Conservation (phyloP, 2,329 filamentous ascomycete species). For the Beauveria brongniartii region DNA sequence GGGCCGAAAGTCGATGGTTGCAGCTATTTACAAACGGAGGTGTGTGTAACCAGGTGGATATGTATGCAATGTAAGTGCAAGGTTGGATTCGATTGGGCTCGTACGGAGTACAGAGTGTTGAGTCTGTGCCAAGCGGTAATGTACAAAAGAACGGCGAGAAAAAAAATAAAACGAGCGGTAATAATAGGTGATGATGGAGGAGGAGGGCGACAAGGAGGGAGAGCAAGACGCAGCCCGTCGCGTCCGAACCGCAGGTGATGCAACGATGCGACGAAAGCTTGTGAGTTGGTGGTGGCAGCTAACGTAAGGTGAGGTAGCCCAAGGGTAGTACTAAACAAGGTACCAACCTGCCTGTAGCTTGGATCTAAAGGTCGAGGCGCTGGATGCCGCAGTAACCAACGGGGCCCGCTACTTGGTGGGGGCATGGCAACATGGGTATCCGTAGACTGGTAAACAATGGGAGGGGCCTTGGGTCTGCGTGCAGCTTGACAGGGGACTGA, state of each 20-base stretch:
- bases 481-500: neutral
- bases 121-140: neutral
- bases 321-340: neutral
- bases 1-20: neutral
- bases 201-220: neutral
- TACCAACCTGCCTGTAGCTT: neutral
- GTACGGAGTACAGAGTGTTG: neutral
- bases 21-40: slow-evolving; percentile 9
- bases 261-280: slow-evolving; percentile 6
- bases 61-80: slow-evolving; percentile 4
- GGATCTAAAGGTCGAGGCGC: slow-evolving; percentile 6
- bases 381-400: slow-evolving; percentile 14
- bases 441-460: neutral
- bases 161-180: neutral
- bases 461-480: neutral
- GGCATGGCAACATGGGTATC: slow-evolving; percentile 1
- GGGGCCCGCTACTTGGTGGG: slow-evolving; percentile 3
- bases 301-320: no score
- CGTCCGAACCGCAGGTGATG: slow-evolving; percentile 1
- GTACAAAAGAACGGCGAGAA: neutral
- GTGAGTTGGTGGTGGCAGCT: neutral
- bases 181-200: neutral
- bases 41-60: neutral
- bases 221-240: neutral
- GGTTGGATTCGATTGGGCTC: neutral